Base-by-base conservation (phyloP, 139 green algal genomes). In the Diplosphaera chodatii region DNA sequence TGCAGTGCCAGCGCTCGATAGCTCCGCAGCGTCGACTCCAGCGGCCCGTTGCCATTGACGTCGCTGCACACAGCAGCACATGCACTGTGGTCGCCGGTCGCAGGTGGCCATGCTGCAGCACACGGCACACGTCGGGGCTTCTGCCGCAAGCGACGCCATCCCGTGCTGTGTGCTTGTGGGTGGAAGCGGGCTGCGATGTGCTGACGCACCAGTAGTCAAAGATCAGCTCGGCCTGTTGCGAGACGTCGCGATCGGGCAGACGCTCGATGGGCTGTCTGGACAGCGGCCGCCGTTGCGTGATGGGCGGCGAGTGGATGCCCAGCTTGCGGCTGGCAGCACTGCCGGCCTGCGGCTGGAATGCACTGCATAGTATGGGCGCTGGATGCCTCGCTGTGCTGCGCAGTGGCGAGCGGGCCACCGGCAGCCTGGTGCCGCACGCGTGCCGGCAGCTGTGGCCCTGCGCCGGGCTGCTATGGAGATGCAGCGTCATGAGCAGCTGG, bases 1-100 rank as follows among this genome's bases (percentile, higher is more conserved):
- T 74, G 69, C 69, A 74, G 32, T 2, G 66, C 27, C 13, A 74
- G 56, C 21, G 69, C 69, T 20, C 66, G 65, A 32, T 27, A 63
- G 3, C 69, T 63, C 0, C 69, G 55, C 22, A 62, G 6, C 25
- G 31, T 55, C 20, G 64, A 69, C 64, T 69, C 64, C 30, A 69
- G 48, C 48, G 48, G 48, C 3, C 48, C 48, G 25, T 59, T 59
- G 48, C 48, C 48, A 59, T 23, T 59, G 3, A 59, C 48, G 25
- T 59, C 48, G 48, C 48, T 59, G 48, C n/a, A n/a, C n/a, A n/a
- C n/a, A n/a, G n/a, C n/a, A n/a, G n/a, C n/a, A n/a, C n/a, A n/a
- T n/a, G n/a, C n/a, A n/a, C n/a, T n/a, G n/a, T n/a, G n/a, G n/a
- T n/a, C n/a, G n/a, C n/a, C n/a, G n/a, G n/a, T n/a, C n/a, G n/a